Conservation (phyloP, 1,284 basidiomycete genomes). For the Leccinum fuscescens region DNA sequence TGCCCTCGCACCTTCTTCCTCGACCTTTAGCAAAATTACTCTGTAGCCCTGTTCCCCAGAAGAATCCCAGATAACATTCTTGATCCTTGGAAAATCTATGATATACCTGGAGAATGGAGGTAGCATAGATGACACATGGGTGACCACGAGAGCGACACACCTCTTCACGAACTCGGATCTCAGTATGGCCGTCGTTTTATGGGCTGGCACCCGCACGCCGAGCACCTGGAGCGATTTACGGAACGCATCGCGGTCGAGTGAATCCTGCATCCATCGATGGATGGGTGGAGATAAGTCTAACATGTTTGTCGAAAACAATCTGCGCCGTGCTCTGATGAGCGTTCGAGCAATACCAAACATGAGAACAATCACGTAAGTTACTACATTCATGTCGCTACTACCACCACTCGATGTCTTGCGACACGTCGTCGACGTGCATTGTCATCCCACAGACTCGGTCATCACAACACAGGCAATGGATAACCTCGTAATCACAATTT, state of each 20-base stretch:
- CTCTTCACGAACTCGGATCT: constrained; percentile 55
- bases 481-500: constrained; percentile 58
- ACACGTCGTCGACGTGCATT: constrained; percentile 76
- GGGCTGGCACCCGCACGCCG: constrained; percentile 61
- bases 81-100: constrained; percentile 67
- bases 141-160: constrained; percentile 40
- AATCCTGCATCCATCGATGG: constrained; percentile 41
- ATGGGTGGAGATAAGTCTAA: constrained; percentile 60
- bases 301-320: constrained; percentile 12
- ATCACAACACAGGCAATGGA: constrained; percentile 48
- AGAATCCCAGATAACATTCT: constrained; percentile 55
- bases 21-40: constrained; percentile 61
- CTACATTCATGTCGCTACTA: background rate
- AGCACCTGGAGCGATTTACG: constrained; percentile 62
- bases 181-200: constrained; percentile 54
- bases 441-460: constrained; percentile 73
- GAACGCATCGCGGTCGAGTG: constrained; percentile 66
- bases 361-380: background rate
- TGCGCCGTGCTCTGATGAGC: constrained; percentile 9
- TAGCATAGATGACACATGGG: background rate
- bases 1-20: constrained; percentile 52
- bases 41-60: constrained; percentile 46
- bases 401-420: constrained; percentile 45
- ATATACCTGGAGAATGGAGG: constrained; percentile 39
- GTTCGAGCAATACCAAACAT: constrained; percentile 22